These are phyloP conservation scores for Blastomyces silverae DNA, from an alignment of 2,329 filamentous ascomycete species.

Conservation along the genomic window DNA sequence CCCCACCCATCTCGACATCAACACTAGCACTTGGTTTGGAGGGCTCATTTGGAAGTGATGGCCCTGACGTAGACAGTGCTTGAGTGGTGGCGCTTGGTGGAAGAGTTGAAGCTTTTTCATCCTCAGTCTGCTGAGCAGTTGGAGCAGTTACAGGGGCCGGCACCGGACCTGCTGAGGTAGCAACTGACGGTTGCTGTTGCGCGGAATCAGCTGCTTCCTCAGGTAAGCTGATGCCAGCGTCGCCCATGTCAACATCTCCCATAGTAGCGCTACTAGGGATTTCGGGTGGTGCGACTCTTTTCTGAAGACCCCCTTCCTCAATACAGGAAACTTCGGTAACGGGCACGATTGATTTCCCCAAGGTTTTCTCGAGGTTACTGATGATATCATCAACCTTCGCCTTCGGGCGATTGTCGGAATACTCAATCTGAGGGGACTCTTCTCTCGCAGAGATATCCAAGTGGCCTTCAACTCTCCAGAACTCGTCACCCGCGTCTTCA, in stretches of 20 bases:
- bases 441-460: slow-evolving; percentile 30
- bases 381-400: slow-evolving; percentile 62
- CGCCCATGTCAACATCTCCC: slow-evolving; percentile 27
- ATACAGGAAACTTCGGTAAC: slow-evolving; percentile 63
- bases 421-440: slow-evolving; percentile 34
- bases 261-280: not conserved
- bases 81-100: not conserved
- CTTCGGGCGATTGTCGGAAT: slow-evolving; percentile 36
- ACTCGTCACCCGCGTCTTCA: slow-evolving; percentile 50
- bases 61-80: slow-evolving; percentile 34
- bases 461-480: slow-evolving; percentile 58
- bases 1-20: slow-evolving; percentile 54
- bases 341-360: slow-evolving; percentile 60
- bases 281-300: slow-evolving; percentile 39
- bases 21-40: slow-evolving; percentile 16
- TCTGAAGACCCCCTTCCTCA: slow-evolving; percentile 68
- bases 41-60: slow-evolving; percentile 17
- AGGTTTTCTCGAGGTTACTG: slow-evolving; percentile 62
- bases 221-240: slow-evolving; percentile 18
- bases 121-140: slow-evolving; percentile 2
- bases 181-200: slow-evolving; percentile 1
- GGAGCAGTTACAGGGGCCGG: not conserved
- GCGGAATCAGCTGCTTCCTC: not conserved
- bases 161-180: not conserved
- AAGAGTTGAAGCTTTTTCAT: slow-evolving; percentile 1